These are phyloP conservation scores for Chlorella sorokiniana DNA, from an alignment of 139 green algal species.

Conservation along the genomic window DNA sequence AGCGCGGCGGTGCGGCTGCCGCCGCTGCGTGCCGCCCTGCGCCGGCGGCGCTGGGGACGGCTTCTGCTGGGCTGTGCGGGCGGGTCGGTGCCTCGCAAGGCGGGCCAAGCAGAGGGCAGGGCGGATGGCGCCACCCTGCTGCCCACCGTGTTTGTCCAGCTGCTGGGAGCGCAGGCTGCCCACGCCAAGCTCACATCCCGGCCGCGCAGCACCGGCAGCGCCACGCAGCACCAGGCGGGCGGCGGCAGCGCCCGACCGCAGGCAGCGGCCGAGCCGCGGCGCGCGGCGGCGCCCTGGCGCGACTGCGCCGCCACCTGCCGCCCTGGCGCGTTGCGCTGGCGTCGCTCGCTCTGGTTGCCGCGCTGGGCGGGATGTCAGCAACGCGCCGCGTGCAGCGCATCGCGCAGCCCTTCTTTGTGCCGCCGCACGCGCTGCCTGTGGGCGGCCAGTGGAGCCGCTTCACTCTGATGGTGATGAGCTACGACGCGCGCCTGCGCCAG, in stretches of 20 bases:
- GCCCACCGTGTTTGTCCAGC: no score
- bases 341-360: neutral
- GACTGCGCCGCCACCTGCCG: neutral
- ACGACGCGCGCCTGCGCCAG: slow-evolving; percentile 32
- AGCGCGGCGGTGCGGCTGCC: neutral
- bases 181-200: no score
- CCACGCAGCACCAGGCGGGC: no score
- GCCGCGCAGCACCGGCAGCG: no score
- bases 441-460: slow-evolving; percentile 34
- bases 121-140: no score
- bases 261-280: neutral
- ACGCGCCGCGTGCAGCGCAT: neutral
- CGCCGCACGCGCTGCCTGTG: neutral
- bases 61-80: neutral
- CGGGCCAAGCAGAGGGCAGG: no score
- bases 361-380: neutral
- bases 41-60: neutral
- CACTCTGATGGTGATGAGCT: slow-evolving; percentile 58
- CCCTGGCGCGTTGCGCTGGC: neutral
- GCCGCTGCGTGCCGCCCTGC: neutral
- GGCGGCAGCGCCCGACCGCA: no score
- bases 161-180: no score
- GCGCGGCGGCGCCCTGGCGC: neutral
- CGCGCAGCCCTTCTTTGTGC: neutral
- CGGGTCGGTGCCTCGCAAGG: no score